Base-by-base conservation (phyloP, 768 basidiomycete species). In the Vararia minispora region DNA sequence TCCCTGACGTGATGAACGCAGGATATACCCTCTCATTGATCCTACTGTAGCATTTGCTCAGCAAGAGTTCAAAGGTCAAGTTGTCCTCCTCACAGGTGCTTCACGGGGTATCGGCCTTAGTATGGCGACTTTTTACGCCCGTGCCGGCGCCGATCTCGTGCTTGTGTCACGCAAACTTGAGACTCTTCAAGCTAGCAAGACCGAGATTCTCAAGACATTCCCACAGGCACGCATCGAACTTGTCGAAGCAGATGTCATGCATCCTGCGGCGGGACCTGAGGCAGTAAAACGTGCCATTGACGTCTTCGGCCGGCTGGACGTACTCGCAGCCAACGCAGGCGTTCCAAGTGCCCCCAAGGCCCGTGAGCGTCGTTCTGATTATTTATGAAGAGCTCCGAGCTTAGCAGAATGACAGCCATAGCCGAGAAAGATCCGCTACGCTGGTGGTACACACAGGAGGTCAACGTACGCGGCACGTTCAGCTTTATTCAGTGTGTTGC, bases 251-350 rank as follows among this genome's bases (percentile, higher is more conserved):
- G 58, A 62, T 39, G 53, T 55, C 18, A 45, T 45, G 3, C 40
- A 53, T 26, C 37, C 37, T 6, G 41, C 44, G 20, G 34, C 41
- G 8, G 48, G 57, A 12, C 47, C 43, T 8, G 48, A 43, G 10
- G 57, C 50, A 2, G 52, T 58, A 10, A 35, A 41, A 4, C 42
- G 32, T 3, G 50, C 53, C 7, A 34, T 51, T 8, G 39, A 40
- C 6, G 45, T 37, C 0, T 61, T 56, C 30, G 58, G 54, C 4
- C 35, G 39, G 12, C 47, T 60, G 2, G 58, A 61, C 35, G 44
- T 58, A 17, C 41, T 53, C 16, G 22, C 59, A 9, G 49, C 48
- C 16, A 58, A 53, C 37, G 57, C 59, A 3, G 57, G 55, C 9
- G 24, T 74, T n/a, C n/a, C n/a, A n/a, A n/a, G n/a, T n/a, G n/a